Evolutionary conservation across 1,139 yeast genomes (phyloP).

Genomic region (Wickerhamomyces sp.): DNA sequence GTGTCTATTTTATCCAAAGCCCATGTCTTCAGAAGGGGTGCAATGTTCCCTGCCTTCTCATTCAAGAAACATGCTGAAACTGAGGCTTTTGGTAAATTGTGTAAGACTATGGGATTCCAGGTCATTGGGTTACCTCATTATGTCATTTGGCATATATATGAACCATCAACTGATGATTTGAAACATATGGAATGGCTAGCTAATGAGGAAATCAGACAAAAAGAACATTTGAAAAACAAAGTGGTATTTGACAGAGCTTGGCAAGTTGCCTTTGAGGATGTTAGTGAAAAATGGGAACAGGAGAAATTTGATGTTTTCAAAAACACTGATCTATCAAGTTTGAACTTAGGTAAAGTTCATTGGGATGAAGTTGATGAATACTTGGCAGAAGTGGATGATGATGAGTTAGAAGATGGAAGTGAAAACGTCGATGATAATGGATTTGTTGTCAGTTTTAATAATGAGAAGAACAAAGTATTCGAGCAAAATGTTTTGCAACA

Average conservation of each 20-base stretch:
- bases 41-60: constrained; percentile 38
- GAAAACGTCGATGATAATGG: constrained; percentile 10
- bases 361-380: constrained; percentile 37
- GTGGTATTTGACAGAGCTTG: constrained; percentile 32
- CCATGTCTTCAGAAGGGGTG: constrained; percentile 32
- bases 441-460: constrained; percentile 17
- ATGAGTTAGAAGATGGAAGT: constrained; percentile 15
- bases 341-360: constrained; percentile 29
- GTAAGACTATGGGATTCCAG: constrained; percentile 34
- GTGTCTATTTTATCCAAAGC: constrained; percentile 36
- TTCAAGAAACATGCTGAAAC: constrained; percentile 39
- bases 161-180: constrained; percentile 40
- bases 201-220: constrained; percentile 35
- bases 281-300: constrained; percentile 30
- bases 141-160: constrained; percentile 41
- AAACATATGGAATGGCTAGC: constrained; percentile 47
- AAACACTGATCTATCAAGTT: constrained; percentile 49
- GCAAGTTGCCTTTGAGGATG: constrained; percentile 35
- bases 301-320: constrained; percentile 49
- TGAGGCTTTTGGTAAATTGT: constrained; percentile 37
- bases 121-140: constrained; percentile 39
- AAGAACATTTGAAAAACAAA: constrained; percentile 30
- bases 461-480: constrained; percentile 14
- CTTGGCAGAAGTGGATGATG: constrained; percentile 26
- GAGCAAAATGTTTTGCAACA: constrained; percentile 19